phyloP scores from a whole-genome alignment of 352 stramenopile species.

The Phytophthora idaei region DNA sequence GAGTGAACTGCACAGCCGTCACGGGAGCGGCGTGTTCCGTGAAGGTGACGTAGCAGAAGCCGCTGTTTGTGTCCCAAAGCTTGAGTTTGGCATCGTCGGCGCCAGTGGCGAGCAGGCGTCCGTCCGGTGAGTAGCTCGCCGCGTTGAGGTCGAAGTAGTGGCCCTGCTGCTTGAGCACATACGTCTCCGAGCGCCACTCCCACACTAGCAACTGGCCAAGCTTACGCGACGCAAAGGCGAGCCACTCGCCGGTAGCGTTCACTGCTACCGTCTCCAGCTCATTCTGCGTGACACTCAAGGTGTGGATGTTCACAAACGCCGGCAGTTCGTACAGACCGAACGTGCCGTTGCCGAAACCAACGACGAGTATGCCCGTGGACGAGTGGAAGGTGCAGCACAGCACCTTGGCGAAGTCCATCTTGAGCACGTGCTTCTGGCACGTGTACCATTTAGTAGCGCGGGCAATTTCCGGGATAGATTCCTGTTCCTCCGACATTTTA shows the following conservation, averaged over 20 bases:
- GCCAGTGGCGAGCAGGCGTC: slow-evolving; percentile 95
- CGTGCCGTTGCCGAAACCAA: slow-evolving; percentile 97
- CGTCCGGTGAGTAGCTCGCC: slow-evolving; percentile 97
- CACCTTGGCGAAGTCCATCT: slow-evolving; percentile 91
- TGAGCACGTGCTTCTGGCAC: slow-evolving; percentile 87
- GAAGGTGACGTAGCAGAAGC: slow-evolving; percentile 99
- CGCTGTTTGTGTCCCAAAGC: slow-evolving; percentile 97
- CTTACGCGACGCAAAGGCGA: slow-evolving; percentile 97
- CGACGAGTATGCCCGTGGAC: slow-evolving; percentile 87
- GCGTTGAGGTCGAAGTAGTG: slow-evolving; percentile 98
- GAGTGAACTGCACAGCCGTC: slow-evolving; percentile 95
- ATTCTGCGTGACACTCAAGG: slow-evolving; percentile 92
- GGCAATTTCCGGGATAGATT: slow-evolving; percentile 63
- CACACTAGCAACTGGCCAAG: slow-evolving; percentile 99
- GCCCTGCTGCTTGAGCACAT: slow-evolving; percentile 99
- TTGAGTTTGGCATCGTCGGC: slow-evolving; percentile 99
- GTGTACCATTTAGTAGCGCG: slow-evolving; percentile 86
- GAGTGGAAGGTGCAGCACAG: slow-evolving; percentile 91
- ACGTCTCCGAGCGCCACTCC: slow-evolving; percentile 99
- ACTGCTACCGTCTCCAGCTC: slow-evolving; percentile 94
- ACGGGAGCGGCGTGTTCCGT: slow-evolving; percentile 97
- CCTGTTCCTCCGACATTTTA: slow-evolving; percentile 29
- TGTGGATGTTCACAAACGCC: slow-evolving; percentile 96
- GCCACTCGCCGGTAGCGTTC: slow-evolving; percentile 97
- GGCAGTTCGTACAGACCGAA: slow-evolving; percentile 99